Conservation (phyloP, 1,284 basidiomycete genomes). For the Cryptococcus hybrid region DNA sequence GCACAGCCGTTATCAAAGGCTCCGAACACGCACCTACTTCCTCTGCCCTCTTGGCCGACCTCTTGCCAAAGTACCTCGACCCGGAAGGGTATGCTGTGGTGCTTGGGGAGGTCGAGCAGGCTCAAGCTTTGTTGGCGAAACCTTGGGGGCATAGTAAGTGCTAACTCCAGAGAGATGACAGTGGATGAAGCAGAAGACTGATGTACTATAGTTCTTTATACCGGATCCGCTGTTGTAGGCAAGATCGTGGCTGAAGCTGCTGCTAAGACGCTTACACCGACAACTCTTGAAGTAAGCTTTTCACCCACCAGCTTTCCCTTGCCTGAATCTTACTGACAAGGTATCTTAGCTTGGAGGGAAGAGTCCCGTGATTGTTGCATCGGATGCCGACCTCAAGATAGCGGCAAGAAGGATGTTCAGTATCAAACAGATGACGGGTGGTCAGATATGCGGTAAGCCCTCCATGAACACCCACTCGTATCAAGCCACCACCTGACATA, state of each 20-base stretch:
- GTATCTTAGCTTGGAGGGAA: slow-evolving; percentile 67
- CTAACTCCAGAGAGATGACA: neutral
- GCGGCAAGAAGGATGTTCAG: slow-evolving; percentile 59
- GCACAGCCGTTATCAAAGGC: slow-evolving; percentile 68
- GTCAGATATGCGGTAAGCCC: slow-evolving; percentile 55
- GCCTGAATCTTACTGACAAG: neutral
- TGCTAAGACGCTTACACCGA: slow-evolving; percentile 79
- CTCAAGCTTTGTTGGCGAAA: slow-evolving; percentile 71
- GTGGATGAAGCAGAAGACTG: slow-evolving; percentile 18
- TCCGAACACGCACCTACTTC: slow-evolving; percentile 72
- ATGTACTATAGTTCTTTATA: slow-evolving; percentile 62
- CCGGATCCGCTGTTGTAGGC: slow-evolving; percentile 67
- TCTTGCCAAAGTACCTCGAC: slow-evolving; percentile 80
- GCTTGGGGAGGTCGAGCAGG: slow-evolving; percentile 71
- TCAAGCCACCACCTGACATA: slow-evolving; percentile 63
- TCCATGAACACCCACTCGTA: slow-evolving; percentile 28
- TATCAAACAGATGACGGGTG: slow-evolving; percentile 71
- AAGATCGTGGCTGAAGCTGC: slow-evolving; percentile 77
- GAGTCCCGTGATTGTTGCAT: slow-evolving; percentile 76
- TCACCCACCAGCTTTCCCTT: neutral
- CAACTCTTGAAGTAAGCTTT: slow-evolving; percentile 60
- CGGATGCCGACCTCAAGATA: slow-evolving; percentile 54
- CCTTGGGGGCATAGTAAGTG: slow-evolving; percentile 81
- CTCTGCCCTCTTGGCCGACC: slow-evolving; percentile 66
- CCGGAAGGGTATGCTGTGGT: slow-evolving; percentile 65